Percentiles rank a stretch among this genome's conserved stretches.
These are phyloP conservation scores for Triangularia verruculosa DNA, from an alignment of 2,329 filamentous ascomycete genomes.

Conservation along the genomic window DNA sequence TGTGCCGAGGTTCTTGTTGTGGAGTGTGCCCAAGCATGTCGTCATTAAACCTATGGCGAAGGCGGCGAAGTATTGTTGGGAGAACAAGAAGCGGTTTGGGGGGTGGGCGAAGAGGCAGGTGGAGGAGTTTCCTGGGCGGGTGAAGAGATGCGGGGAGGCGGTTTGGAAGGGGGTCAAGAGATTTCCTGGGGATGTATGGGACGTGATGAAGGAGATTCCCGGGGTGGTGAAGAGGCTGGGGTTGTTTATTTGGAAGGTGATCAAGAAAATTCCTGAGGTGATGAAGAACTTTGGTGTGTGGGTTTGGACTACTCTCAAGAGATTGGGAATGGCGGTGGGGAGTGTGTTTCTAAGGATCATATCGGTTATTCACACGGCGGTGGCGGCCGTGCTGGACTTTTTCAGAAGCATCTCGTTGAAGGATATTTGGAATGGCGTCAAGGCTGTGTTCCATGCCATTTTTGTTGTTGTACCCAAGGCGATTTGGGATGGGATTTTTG, in stretches of 20 bases:
- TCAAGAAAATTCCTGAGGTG: slow-evolving; percentile 29
- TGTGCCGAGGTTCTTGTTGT: slow-evolving; percentile 33
- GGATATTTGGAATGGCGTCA: slow-evolving; percentile 40
- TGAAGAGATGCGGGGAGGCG: slow-evolving; percentile 24
- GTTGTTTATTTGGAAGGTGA: slow-evolving; percentile 22
- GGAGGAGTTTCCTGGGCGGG: slow-evolving; percentile 28
- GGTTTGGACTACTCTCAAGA: slow-evolving; percentile 32
- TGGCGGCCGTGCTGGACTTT: slow-evolving; percentile 35
- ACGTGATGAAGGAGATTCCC: slow-evolving; percentile 28
- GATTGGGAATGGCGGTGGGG: slow-evolving; percentile 27
- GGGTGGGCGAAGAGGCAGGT: slow-evolving; percentile 33
- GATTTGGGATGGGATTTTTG: slow-evolving; percentile 28
- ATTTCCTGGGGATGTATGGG: slow-evolving; percentile 18
- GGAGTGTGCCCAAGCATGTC: slow-evolving; percentile 27
- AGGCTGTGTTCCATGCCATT: slow-evolving; percentile 28
- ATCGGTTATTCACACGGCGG: slow-evolving; percentile 37
- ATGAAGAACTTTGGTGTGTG: slow-evolving; percentile 30
- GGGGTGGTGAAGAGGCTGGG: slow-evolving; percentile 19
- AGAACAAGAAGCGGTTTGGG: slow-evolving; percentile 25
- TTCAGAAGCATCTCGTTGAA: slow-evolving; percentile 37
- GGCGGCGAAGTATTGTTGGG: slow-evolving; percentile 30
- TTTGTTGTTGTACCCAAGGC: slow-evolving; percentile 28
- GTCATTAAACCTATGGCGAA: slow-evolving; percentile 17
- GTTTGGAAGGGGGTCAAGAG: slow-evolving; percentile 17
- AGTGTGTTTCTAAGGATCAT: slow-evolving; percentile 29